These are phyloP conservation scores for Erythrophleum fordii DNA, from an alignment of 306 rosid genomes.

Conservation along the genomic window DNA sequence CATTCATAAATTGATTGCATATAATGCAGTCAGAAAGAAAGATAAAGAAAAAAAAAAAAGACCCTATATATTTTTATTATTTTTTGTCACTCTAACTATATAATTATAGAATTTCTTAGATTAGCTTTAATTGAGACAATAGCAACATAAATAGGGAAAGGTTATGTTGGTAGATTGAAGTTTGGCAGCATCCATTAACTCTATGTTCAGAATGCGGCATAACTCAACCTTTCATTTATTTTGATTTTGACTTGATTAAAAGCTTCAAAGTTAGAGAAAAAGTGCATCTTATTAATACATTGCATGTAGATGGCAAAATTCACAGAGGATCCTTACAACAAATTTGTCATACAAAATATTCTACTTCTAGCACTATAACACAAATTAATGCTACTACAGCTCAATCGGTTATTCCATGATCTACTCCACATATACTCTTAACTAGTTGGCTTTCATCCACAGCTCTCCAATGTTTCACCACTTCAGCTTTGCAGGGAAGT, in stretches of 20 bases:
- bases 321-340: constrained; percentile 4
- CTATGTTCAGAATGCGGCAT: too few species aligned
- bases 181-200: too few species aligned
- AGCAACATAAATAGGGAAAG: too few species aligned
- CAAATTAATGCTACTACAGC: neutral
- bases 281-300: neutral
- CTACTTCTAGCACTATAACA: neutral
- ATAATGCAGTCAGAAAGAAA: too few species aligned
- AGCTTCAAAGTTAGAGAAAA: neutral
- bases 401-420: neutral
- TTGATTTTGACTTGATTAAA: neutral
- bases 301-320: neutral
- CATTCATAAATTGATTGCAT: too few species aligned
- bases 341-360: neutral
- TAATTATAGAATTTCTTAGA: too few species aligned
- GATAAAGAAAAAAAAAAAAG: too few species aligned
- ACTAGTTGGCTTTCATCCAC: neutral
- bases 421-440: neutral
- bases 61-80: too few species aligned
- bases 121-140: too few species aligned
- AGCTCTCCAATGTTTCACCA: constrained; percentile 4
- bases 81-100: too few species aligned
- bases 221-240: too few species aligned
- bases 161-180: too few species aligned
- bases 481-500: constrained; percentile 26